These are phyloP conservation scores for Sporothrix curviconia DNA, from an alignment of 2,329 filamentous ascomycete species.

Conservation along the genomic window DNA sequence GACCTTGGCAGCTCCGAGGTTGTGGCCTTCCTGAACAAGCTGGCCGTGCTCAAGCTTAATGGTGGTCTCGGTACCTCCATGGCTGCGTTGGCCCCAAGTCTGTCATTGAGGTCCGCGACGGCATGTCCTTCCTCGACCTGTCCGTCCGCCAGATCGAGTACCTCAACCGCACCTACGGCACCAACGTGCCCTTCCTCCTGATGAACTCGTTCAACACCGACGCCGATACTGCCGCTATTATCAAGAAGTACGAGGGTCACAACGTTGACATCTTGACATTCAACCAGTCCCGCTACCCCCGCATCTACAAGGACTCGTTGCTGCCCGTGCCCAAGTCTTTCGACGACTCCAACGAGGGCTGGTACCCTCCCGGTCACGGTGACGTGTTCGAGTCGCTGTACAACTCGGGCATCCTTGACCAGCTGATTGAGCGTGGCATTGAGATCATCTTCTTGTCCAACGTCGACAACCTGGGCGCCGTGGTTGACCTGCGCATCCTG, in stretches of 20 bases:
- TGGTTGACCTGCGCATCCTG: slow-evolving; percentile 94
- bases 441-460: slow-evolving; percentile 99
- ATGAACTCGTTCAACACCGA: slow-evolving; percentile 99
- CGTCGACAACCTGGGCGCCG: slow-evolving; percentile 95
- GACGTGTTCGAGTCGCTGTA: slow-evolving; percentile 99
- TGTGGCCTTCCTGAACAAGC: slow-evolving; percentile 90
- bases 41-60: slow-evolving; percentile 98
- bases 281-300: slow-evolving; percentile 98
- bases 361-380: slow-evolving; percentile 98
- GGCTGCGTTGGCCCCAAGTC: slow-evolving; percentile 99
- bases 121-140: slow-evolving; percentile 99
- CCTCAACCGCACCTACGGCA: slow-evolving; percentile 94
- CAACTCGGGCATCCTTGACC: slow-evolving; percentile 96
- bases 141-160: slow-evolving; percentile 98
- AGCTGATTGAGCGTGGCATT: slow-evolving; percentile 89
- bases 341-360: slow-evolving; percentile 84
- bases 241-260: slow-evolving; percentile 99
- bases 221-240: slow-evolving; percentile 94
- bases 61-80: slow-evolving; percentile 98
- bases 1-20: slow-evolving; percentile 84
- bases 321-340: slow-evolving; percentile 88
- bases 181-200: slow-evolving; percentile 95
- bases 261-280: slow-evolving; percentile 99
- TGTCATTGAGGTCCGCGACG: slow-evolving; percentile 97
- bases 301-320: slow-evolving; percentile 96